These are phyloP conservation scores for Verticillium dahliae DNA, from an alignment of 2,329 filamentous ascomycete genomes.

Conservation along the genomic window DNA sequence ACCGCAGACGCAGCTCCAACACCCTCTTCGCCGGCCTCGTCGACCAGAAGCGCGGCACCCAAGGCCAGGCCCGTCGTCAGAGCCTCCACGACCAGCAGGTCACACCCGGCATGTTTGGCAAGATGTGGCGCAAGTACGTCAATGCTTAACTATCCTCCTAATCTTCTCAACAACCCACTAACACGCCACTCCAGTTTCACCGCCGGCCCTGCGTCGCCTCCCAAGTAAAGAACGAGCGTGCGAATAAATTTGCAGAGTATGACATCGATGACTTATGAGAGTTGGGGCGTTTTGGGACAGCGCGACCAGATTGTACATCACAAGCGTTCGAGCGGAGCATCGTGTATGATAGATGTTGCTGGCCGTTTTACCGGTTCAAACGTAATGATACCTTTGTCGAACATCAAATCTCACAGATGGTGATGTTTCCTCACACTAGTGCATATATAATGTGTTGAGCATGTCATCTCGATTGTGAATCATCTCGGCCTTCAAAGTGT, in stretches of 20 bases:
- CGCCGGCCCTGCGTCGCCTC: slow-evolving; percentile 17
- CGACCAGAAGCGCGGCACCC: slow-evolving; percentile 40
- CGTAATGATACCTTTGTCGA: background rate
- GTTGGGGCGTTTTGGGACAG: background rate
- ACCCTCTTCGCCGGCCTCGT: slow-evolving; percentile 46
- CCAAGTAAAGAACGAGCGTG: slow-evolving; percentile 14
- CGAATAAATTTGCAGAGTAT: background rate
- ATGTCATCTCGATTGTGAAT: background rate
- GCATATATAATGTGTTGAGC: no score
- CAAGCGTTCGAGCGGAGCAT: background rate
- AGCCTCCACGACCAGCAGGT: slow-evolving; percentile 49
- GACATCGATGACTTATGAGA: background rate
- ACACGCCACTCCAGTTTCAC: slow-evolving; percentile 20
- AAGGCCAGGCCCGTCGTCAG: slow-evolving; percentile 42
- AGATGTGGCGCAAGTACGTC: slow-evolving; percentile 51
- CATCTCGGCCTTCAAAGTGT: no score
- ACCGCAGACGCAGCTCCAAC: slow-evolving; percentile 32
- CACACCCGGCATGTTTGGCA: slow-evolving; percentile 41
- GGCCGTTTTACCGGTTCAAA: background rate
- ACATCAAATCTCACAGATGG: no score
- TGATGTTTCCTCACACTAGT: no score
- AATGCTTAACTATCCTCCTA: no score
- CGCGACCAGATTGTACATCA: slow-evolving; percentile 2
- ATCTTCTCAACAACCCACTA: background rate
- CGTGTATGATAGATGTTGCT: background rate